Conservation (phyloP, 306 rosid species). For the Sesbania bispinosa region DNA sequence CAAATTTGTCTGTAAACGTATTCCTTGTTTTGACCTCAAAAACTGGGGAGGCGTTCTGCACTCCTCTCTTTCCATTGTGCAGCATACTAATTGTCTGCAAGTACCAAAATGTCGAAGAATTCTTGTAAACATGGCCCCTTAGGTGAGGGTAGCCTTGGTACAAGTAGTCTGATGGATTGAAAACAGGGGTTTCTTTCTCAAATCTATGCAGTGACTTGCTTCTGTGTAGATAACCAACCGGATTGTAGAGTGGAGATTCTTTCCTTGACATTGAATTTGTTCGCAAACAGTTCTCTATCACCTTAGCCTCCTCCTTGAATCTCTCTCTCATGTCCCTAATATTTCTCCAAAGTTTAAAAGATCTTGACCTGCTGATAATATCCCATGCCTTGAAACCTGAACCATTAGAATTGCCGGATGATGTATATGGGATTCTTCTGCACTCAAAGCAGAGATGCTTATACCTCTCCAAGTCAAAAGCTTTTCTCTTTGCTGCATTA, state of each 20-base stretch:
- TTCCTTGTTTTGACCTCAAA: conserved; percentile 54
- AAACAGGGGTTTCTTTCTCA: conserved; percentile 65
- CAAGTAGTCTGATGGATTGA: conserved; percentile 68
- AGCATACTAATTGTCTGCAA: conserved; percentile 42
- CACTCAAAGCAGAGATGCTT: conserved; percentile 69
- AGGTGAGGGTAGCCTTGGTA: conserved; percentile 74
- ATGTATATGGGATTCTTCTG: conserved; percentile 49
- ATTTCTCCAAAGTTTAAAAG: conserved; percentile 44
- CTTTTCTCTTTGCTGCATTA: conserved; percentile 56
- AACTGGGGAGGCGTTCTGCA: conserved; percentile 50
- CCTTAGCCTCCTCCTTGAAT: conserved; percentile 69
- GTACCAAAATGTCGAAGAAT: conserved; percentile 45
- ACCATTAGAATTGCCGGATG: conserved; percentile 29
- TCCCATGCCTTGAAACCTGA: conserved; percentile 40
- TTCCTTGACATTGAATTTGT: conserved; percentile 45
- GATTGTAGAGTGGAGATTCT: conserved; percentile 42
- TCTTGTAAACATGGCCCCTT: conserved; percentile 38
- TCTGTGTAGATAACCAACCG: conserved; percentile 23
- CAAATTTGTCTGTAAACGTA: conserved; percentile 45
- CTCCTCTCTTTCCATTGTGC: conserved; percentile 32
- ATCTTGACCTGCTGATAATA: conserved; percentile 38
- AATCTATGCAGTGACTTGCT: conserved; percentile 33
- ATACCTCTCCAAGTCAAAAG: conserved; percentile 65
- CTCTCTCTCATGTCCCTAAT: conserved; percentile 62
- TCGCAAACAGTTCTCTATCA: conserved; percentile 63